These are phyloP conservation scores for Candida andamanensis DNA, from an alignment of 805 yeast species.

Conservation along the genomic window DNA sequence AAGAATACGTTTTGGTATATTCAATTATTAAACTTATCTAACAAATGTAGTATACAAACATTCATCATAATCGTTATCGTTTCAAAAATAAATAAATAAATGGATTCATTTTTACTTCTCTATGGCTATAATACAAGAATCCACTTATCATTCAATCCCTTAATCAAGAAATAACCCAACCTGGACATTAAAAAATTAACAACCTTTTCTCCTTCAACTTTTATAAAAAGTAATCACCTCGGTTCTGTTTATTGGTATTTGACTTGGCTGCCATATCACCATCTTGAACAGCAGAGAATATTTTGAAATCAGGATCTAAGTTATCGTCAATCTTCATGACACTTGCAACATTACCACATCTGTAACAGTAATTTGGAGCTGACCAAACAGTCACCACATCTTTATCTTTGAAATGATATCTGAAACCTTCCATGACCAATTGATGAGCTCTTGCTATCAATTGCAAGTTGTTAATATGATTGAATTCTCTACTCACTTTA, in stretches of 20 bases:
- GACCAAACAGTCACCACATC: slow-evolving; percentile 98
- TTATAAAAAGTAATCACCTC: slow-evolving; percentile 42
- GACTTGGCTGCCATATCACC: slow-evolving; percentile 46
- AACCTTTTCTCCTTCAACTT: no score
- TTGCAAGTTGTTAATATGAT: slow-evolving; percentile 84
- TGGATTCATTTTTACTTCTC: neutral
- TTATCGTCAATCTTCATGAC: slow-evolving; percentile 93
- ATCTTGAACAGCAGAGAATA: slow-evolving; percentile 93
- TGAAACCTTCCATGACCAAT: slow-evolving; percentile 96
- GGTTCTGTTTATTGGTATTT: slow-evolving; percentile 36
- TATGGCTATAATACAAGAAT: neutral
- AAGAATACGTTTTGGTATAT: no score
- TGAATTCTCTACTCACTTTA: slow-evolving; percentile 90
- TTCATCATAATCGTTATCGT: slow-evolving; percentile 8
- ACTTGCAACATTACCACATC: slow-evolving; percentile 98
- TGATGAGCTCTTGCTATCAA: slow-evolving; percentile 96
- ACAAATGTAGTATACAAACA: slow-evolving; percentile 11
- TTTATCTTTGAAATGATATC: slow-evolving; percentile 92
- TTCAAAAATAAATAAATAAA: neutral
- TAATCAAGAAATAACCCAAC: neutral
- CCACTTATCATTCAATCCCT: no score
- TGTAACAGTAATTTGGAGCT: slow-evolving; percentile 94
- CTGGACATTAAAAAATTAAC: no score
- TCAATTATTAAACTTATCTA: slow-evolving; percentile 7
- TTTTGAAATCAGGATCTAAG: slow-evolving; percentile 83